phyloP scores from a whole-genome alignment of 495 filamentous ascomycete genomes.

The Aspergillus diversus region DNA sequence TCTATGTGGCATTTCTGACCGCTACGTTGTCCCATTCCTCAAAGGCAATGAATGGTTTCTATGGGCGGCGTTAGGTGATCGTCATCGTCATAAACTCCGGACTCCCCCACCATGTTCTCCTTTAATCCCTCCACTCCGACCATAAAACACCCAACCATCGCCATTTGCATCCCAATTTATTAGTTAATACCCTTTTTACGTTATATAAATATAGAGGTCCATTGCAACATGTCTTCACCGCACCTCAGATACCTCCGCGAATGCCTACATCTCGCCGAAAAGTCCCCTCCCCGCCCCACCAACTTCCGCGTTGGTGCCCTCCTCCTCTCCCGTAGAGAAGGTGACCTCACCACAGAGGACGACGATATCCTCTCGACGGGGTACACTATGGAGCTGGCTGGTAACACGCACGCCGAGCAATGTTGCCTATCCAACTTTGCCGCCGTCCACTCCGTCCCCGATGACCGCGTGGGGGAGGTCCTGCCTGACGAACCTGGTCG shows the following conservation, averaged over 20 bases:
- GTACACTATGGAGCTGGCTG: slow-evolving; percentile 86
- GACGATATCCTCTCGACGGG: slow-evolving; percentile 74
- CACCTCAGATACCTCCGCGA: slow-evolving; percentile 72
- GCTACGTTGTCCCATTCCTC: too few relatives aligned
- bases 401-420: slow-evolving; percentile 97
- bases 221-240: slow-evolving; percentile 28
- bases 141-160: background rate
- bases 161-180: background rate
- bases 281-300: slow-evolving; percentile 81
- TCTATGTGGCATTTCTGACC: too few relatives aligned
- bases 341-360: slow-evolving; percentile 43
- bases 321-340: slow-evolving; percentile 59
- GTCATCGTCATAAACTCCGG: background rate
- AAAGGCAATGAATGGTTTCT: too few relatives aligned
- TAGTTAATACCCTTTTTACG: background rate
- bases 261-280: slow-evolving; percentile 71
- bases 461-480: slow-evolving; percentile 57
- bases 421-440: slow-evolving; percentile 81
- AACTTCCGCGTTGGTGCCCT: slow-evolving; percentile 94
- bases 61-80: too few relatives aligned
- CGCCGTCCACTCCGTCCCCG: slow-evolving; percentile 49
- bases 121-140: too few relatives aligned
- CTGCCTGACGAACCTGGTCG: slow-evolving; percentile 50
- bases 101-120: too few relatives aligned
- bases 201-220: background rate